Conservation (phyloP, 495 filamentous ascomycete genomes). For the Chaetomium cochliodes region DNA sequence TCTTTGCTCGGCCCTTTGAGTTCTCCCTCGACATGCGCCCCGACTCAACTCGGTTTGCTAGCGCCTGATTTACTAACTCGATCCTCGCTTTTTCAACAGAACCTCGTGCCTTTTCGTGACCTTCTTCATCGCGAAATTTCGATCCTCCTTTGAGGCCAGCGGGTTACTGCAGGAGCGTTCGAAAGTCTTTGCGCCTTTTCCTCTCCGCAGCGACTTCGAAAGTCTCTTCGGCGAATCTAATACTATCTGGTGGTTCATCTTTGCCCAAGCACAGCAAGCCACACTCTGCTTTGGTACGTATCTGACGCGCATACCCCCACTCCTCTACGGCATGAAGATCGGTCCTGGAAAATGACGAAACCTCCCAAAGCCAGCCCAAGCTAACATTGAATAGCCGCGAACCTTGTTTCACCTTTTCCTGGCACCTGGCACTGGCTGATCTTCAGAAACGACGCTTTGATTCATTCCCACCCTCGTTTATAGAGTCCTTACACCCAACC, state of each 20-base stretch:
- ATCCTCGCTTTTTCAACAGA: conserved; percentile 25
- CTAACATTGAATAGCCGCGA: conserved; percentile 35
- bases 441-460: conserved; percentile 21
- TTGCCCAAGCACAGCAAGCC: conserved; percentile 16
- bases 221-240: conserved; percentile 34
- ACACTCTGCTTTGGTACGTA: conserved; percentile 24
- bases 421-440: conserved; percentile 29
- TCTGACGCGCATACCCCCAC: neutral
- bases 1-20: neutral
- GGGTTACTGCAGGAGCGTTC: conserved; percentile 81
- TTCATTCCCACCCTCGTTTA: conserved; percentile 21
- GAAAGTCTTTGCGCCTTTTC: conserved; percentile 40
- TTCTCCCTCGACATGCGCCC: neutral
- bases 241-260: conserved; percentile 21
- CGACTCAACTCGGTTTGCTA: neutral
- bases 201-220: conserved; percentile 41
- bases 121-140: conserved; percentile 42
- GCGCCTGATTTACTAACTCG: conserved; percentile 31
- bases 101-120: conserved; percentile 28
- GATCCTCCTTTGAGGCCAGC: conserved; percentile 85
- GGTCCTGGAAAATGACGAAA: conserved; percentile 33
- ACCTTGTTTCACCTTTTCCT: conserved; percentile 40
- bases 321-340: conserved; percentile 25
- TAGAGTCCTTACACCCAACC: conserved; percentile 22
- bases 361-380: conserved; percentile 27